Evolutionary conservation across 1,284 basidiomycete species (phyloP).

Genomic region (Trametes versicolor): DNA sequence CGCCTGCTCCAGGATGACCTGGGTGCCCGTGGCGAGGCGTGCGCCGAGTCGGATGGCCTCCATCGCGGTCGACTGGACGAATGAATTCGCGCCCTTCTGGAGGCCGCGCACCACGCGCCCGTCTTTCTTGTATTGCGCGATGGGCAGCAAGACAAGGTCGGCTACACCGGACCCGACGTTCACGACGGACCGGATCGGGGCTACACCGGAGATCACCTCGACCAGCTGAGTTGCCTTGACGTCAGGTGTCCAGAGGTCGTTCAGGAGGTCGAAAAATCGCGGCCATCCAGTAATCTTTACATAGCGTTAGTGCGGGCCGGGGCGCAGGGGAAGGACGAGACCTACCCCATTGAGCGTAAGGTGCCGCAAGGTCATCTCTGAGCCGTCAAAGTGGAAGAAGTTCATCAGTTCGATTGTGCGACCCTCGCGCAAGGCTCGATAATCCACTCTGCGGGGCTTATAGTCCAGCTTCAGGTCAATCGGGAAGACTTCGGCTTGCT

Average conservation of each 20-base stretch:
- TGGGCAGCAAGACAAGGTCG: conserved; percentile 94
- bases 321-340: neutral
- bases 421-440: conserved; percentile 90
- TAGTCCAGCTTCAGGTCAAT: conserved; percentile 95
- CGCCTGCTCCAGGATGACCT: conserved; percentile 95
- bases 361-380: conserved; percentile 97
- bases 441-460: conserved; percentile 97
- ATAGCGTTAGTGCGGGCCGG: conserved; percentile 18
- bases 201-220: conserved; percentile 96
- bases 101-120: conserved; percentile 92
- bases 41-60: conserved; percentile 98
- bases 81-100: conserved; percentile 93
- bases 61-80: conserved; percentile 92
- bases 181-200: conserved; percentile 94
- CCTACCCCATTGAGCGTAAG: conserved; percentile 88
- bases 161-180: conserved; percentile 97
- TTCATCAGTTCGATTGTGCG: conserved; percentile 98
- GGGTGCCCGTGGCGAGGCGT: conserved; percentile 93
- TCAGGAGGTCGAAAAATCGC: conserved; percentile 88
- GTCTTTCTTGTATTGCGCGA: conserved; percentile 98
- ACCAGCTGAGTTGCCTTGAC: conserved; percentile 98
- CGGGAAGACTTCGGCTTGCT: conserved; percentile 91
- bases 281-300: conserved; percentile 88
- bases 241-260: conserved; percentile 99
- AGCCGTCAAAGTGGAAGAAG: conserved; percentile 99